These are phyloP conservation scores for Candolleomyces eurysporus DNA, from an alignment of 768 basidiomycete species.

Conservation along the genomic window DNA sequence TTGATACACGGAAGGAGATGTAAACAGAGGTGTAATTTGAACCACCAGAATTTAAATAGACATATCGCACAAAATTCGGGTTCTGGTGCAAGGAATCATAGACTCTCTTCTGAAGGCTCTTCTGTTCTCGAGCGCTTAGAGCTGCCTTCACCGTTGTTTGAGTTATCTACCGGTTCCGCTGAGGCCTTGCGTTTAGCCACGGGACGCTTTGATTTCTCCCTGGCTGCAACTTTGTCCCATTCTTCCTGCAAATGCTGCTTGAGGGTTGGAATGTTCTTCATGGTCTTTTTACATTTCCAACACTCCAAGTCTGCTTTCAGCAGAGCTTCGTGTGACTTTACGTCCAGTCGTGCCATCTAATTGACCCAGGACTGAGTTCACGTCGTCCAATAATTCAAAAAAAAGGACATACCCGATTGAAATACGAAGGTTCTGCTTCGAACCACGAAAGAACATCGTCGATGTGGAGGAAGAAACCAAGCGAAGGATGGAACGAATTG, in stretches of 20 bases:
- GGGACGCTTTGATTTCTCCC: constrained; percentile 32
- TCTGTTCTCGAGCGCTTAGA: background rate
- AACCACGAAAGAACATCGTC: constrained; percentile 82
- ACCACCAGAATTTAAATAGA: too few relatives aligned
- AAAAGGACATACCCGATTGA: constrained; percentile 15
- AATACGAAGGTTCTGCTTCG: constrained; percentile 56
- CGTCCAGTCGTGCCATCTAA: constrained; percentile 55
- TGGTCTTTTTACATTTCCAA: constrained; percentile 60
- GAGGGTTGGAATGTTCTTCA: constrained; percentile 72
- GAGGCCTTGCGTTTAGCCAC: constrained; percentile 40
- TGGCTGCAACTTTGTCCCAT: constrained; percentile 50
- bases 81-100: too few relatives aligned
- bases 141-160: background rate
- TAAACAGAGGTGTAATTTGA: too few relatives aligned
- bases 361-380: background rate
- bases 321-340: constrained; percentile 56
- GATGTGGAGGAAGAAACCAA: constrained; percentile 80
- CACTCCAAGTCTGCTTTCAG: constrained; percentile 69
- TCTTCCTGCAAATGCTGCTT: constrained; percentile 77
- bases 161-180: constrained; percentile 6
- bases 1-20: background rate
- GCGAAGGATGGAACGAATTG: constrained; percentile 84
- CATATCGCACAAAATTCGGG: too few relatives aligned
- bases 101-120: background rate
- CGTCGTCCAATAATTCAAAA: too few relatives aligned